A percentile compares a stretch with the other conserved stretches of the same genome.
Conservation (phyloP, 129 eudicot species). For the Pulicaria dysenterica region DNA sequence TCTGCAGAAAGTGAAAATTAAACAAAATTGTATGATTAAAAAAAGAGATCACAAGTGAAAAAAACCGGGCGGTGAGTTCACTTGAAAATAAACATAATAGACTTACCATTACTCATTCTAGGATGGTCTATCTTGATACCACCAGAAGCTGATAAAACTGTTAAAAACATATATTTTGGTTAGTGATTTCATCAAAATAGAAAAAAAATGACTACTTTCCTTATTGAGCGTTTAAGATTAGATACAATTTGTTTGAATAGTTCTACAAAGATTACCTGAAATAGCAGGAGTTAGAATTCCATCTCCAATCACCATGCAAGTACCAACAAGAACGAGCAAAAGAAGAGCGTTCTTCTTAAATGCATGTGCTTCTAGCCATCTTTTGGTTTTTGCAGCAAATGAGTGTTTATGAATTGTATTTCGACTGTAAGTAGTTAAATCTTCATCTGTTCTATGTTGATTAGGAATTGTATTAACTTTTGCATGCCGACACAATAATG, state of each 20-base stretch:
- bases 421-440: slow-evolving; percentile 84
- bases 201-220: background rate
- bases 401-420: slow-evolving; percentile 64
- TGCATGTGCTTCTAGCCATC: slow-evolving; percentile 71
- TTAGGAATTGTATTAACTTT: slow-evolving; percentile 76
- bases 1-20: slow-evolving; percentile 45
- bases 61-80: background rate
- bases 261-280: slow-evolving; percentile 50
- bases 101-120: slow-evolving; percentile 73
- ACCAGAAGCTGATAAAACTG: slow-evolving; percentile 91
- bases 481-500: slow-evolving; percentile 82
- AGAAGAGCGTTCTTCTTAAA: slow-evolving; percentile 72
- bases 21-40: background rate
- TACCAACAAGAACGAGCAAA: slow-evolving; percentile 74
- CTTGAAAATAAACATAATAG: background rate
- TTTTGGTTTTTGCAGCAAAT: slow-evolving; percentile 75
- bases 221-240: slow-evolving; percentile 11
- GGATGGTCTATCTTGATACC: slow-evolving; percentile 88
- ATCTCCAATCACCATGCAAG: slow-evolving; percentile 90
- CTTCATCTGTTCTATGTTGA: slow-evolving; percentile 83
- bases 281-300: slow-evolving; percentile 92
- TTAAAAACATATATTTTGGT: slow-evolving; percentile 13
- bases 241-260: background rate
- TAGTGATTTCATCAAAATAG: slow-evolving; percentile 30
- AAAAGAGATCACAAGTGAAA: background rate